Base-by-base conservation (phyloP, 352 stramenopile species). In the Globisporangium acanthophoron region DNA sequence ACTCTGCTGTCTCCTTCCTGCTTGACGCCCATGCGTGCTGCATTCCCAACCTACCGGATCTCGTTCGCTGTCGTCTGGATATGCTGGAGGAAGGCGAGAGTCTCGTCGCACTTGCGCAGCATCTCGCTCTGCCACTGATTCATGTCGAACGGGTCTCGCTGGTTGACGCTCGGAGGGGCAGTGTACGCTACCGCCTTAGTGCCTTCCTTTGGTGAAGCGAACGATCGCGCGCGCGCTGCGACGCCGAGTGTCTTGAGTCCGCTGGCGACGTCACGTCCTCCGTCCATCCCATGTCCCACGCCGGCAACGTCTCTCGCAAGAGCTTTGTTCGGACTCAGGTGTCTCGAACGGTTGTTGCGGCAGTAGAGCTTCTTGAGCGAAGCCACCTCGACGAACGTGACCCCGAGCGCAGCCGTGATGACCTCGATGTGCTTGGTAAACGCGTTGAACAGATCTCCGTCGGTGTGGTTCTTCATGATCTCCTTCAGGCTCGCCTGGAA, bases 381-480 rank as follows among this genome's bases (percentile, higher is more conserved):
- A 5, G 69, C 67, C 66, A 88, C 85, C 47, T 88, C 72, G 35
- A 74, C 57, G 31, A 88, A 79, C 21, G 73, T 83, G 4, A 69
- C 66, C 12, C 74, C 80, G 31, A 90, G 64, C 9, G 75, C 70
- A 31, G 76, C 77, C 0, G 77, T 90, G 57, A 88, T 88, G 43
- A 90, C 78, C 50, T 90, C 77, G 11, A 87, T 75, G 39, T 90
- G 80, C 62, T 85, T 88, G 3, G 70, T 67, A 52, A 90, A 90
- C 20, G 70, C 47, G 56, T 87, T 90, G 47, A 90, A 64, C 33
- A 77, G 71, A 49, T 90, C 80, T 4, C 77, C 77, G 39, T 90
- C 80, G 16, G 72, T 90, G 59, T 87, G 85, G 70, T 85, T 86
- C 63, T 87, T 88, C 60, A 87, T 78, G n/a, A 90, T 90, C 18